A percentile compares a stretch with the other conserved stretches of the same genome.
phyloP scores from a whole-genome alignment of 257 asterid species.

The Solanum pennellii region DNA sequence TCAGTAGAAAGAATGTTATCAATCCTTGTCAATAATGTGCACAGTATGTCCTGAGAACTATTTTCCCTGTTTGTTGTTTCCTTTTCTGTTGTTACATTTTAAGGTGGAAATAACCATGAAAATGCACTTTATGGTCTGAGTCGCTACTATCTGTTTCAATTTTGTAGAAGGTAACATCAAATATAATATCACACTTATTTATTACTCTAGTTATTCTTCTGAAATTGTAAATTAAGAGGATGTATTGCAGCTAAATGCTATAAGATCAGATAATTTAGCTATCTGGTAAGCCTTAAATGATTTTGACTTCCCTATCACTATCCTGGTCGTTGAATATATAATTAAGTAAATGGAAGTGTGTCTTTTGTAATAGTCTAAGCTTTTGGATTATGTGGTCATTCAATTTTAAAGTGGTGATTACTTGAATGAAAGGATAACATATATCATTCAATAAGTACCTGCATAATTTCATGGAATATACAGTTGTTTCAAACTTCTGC shows the following conservation, averaged over 20 bases:
- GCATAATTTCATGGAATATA: not conserved
- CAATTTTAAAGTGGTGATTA: not conserved
- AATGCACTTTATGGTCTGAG: not conserved
- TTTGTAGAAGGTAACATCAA: not conserved
- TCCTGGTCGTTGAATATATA: not conserved
- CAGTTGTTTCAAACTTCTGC: not conserved
- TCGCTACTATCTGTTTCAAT: not conserved
- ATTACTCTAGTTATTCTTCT: not conserved
- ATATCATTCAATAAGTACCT: not conserved
- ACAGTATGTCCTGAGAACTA: slow-evolving; percentile 48
- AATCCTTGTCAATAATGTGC: slow-evolving; percentile 80
- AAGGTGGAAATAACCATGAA: not conserved
- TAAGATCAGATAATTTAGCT: not conserved
- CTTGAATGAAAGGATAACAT: not conserved
- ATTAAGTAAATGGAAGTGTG: not conserved
- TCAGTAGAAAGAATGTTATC: slow-evolving; percentile 86
- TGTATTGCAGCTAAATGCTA: not conserved
- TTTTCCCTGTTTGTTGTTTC: slow-evolving; percentile 11
- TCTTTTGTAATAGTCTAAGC: not conserved
- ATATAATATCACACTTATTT: not conserved
- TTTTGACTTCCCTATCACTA: not conserved
- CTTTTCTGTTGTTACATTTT: not conserved
- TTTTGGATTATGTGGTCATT: not conserved
- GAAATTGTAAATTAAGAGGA: not conserved
- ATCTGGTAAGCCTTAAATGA: not conserved